Conservation (phyloP, 2,329 filamentous ascomycete genomes). For the Elsinoe australis region DNA sequence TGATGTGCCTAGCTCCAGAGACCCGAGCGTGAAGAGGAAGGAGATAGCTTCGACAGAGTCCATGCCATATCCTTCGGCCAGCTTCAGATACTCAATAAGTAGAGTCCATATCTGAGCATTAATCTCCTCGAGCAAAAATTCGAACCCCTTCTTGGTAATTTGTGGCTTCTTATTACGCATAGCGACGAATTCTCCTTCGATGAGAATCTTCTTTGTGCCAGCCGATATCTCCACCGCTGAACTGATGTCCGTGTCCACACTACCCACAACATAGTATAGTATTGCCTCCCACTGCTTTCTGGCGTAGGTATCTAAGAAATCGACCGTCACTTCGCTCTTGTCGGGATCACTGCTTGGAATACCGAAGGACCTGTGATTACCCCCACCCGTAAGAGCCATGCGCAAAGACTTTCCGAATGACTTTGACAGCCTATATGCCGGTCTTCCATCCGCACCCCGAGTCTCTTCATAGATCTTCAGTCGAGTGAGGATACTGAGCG, state of each 20-base stretch:
- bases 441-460: conserved; percentile 49
- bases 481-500: conserved; percentile 69
- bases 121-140: conserved; percentile 86
- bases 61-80: conserved; percentile 55
- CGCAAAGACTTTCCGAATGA: conserved; percentile 80
- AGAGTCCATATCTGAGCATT: conserved; percentile 97
- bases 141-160: conserved; percentile 91
- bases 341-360: conserved; percentile 64
- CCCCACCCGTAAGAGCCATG: conserved; percentile 78
- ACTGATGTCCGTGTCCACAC: conserved; percentile 50
- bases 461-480: conserved; percentile 72
- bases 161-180: conserved; percentile 43
- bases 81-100: conserved; percentile 84
- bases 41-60: conserved; percentile 90
- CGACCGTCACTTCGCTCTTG: conserved; percentile 56
- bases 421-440: conserved; percentile 67
- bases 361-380: conserved; percentile 80
- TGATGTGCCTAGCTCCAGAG: conserved; percentile 80
- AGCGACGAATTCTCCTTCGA: conserved; percentile 74
- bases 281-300: conserved; percentile 92
- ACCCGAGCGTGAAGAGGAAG: conserved; percentile 92
- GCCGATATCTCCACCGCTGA: conserved; percentile 46
- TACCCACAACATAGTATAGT: conserved; percentile 86
- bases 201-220: conserved; percentile 75
- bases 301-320: conserved; percentile 77